These are phyloP conservation scores for Paraphoma chrysanthemicola DNA, from an alignment of 2,329 filamentous ascomycete species.

Conservation along the genomic window DNA sequence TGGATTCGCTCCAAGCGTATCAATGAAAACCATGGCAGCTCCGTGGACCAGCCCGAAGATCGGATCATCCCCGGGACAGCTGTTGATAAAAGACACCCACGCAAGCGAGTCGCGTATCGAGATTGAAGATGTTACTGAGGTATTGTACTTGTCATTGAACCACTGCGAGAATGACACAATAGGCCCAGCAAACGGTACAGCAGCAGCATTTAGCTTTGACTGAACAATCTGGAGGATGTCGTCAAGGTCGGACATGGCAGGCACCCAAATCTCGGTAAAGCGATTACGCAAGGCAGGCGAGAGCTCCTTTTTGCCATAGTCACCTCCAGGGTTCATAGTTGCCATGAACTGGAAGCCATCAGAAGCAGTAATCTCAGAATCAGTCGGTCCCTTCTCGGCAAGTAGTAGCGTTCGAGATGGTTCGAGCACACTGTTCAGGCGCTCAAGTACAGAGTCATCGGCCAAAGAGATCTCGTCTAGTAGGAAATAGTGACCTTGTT, in stretches of 20 bases:
- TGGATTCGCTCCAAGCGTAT: slow-evolving; percentile 93
- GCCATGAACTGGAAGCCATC: slow-evolving; percentile 94
- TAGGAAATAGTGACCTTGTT: slow-evolving; percentile 85
- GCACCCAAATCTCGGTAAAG: slow-evolving; percentile 99
- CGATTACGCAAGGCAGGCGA: slow-evolving; percentile 94
- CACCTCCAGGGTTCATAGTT: slow-evolving; percentile 98
- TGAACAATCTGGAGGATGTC: slow-evolving; percentile 88
- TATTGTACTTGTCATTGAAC: slow-evolving; percentile 84
- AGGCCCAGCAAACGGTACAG: slow-evolving; percentile 65
- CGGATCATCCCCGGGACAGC: slow-evolving; percentile 58
- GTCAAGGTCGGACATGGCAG: slow-evolving; percentile 80
- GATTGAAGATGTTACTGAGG: slow-evolving; percentile 76
- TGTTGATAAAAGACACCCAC: slow-evolving; percentile 93
- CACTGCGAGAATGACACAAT: slow-evolving; percentile 91
- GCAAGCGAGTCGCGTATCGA: slow-evolving; percentile 91
- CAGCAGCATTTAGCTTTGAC: slow-evolving; percentile 70
- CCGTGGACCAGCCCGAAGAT: slow-evolving; percentile 74
- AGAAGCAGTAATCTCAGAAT: slow-evolving; percentile 78
- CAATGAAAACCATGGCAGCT: slow-evolving; percentile 93
- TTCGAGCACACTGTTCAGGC: slow-evolving; percentile 95
- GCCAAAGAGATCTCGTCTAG: slow-evolving; percentile 97
- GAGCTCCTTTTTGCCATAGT: slow-evolving; percentile 97
- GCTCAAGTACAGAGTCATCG: slow-evolving; percentile 94
- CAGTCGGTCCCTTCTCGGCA: slow-evolving; percentile 88
- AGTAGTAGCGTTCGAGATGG: slow-evolving; percentile 84